Evolutionary conservation across 2,329 filamentous ascomycete species (phyloP).

Genomic region (Colletotrichum tofieldiae): DNA sequence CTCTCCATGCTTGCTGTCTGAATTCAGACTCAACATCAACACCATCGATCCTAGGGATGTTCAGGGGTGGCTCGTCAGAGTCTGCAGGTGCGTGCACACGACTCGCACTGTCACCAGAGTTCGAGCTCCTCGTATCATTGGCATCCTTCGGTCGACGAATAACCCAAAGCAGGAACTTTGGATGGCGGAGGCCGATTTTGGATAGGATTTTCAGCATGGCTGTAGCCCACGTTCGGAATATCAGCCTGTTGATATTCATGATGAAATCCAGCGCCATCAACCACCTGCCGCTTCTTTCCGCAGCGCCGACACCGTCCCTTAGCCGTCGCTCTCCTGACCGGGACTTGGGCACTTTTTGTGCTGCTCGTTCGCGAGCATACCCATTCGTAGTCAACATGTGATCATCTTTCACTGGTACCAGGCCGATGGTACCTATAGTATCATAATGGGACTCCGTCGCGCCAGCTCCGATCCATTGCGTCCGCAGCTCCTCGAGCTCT

Average conservation of each 20-base stretch:
- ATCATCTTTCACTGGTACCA: conserved; percentile 68
- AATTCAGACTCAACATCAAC: conserved; percentile 89
- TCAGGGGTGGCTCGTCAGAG: conserved; percentile 53
- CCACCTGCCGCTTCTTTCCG: conserved; percentile 85
- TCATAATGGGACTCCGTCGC: conserved; percentile 66
- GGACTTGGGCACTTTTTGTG: conserved; percentile 69
- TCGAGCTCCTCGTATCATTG: conserved; percentile 39
- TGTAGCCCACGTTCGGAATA: conserved; percentile 72
- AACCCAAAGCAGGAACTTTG: conserved; percentile 74
- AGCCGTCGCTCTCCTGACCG: conserved; percentile 61
- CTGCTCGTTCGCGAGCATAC: conserved; percentile 80
- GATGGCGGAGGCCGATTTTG: conserved; percentile 73
- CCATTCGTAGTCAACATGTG: conserved; percentile 65
- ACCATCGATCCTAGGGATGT: conserved; percentile 72
- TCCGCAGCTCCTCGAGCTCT: conserved; percentile 77
- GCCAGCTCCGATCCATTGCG: conserved; percentile 65
- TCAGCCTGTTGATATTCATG: conserved; percentile 78
- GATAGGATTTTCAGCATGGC: conserved; percentile 69
- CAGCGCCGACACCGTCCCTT: conserved; percentile 81
- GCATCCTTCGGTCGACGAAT: conserved; percentile 57
- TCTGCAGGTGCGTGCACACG: neutral
- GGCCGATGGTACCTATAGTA: conserved; percentile 67
- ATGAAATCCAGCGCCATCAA: conserved; percentile 83
- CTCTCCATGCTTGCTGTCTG: conserved; percentile 70
- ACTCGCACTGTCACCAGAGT: conserved; percentile 11